These are phyloP conservation scores for Saturnispora besseyi DNA, from an alignment of 805 yeast genomes.

Conservation along the genomic window DNA sequence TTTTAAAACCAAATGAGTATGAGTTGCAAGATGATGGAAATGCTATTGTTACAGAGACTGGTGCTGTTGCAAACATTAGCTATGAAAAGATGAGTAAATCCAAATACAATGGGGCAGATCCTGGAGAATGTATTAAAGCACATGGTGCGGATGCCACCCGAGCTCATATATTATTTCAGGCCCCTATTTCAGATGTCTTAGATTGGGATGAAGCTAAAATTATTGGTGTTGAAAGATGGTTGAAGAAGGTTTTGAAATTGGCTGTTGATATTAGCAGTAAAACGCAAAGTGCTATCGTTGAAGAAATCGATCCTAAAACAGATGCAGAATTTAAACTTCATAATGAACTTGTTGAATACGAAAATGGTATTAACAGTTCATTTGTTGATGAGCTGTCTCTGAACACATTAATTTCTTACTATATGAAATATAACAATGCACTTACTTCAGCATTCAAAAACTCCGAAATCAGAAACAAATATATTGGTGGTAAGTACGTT, in stretches of 20 bases:
- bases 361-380: constrained; percentile 48
- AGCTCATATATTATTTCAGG: constrained; percentile 88
- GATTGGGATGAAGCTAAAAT: constrained; percentile 89
- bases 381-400: constrained; percentile 51
- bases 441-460: constrained; percentile 39
- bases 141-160: constrained; percentile 94
- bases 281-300: not conserved
- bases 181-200: constrained; percentile 73
- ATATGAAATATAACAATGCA: constrained; percentile 69
- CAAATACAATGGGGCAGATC: constrained; percentile 91
- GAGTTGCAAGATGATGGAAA: constrained; percentile 31
- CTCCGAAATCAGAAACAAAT: constrained; percentile 20
- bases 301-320: constrained; percentile 14
- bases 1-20: constrained; percentile 71
- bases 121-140: constrained; percentile 56
- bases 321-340: constrained; percentile 44
- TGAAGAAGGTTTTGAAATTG: constrained; percentile 41
- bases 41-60: constrained; percentile 43
- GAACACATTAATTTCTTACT: constrained; percentile 83
- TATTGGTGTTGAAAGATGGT: constrained; percentile 83
- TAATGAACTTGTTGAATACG: constrained; percentile 43
- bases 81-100: constrained; percentile 97
- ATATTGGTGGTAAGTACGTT: constrained; percentile 25
- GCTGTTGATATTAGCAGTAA: constrained; percentile 3
- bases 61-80: constrained; percentile 42